A percentile compares a stretch with the other conserved stretches of the same genome.
Evolutionary conservation across 768 basidiomycete species (phyloP).

Genomic region (Mycena indigotica): DNA sequence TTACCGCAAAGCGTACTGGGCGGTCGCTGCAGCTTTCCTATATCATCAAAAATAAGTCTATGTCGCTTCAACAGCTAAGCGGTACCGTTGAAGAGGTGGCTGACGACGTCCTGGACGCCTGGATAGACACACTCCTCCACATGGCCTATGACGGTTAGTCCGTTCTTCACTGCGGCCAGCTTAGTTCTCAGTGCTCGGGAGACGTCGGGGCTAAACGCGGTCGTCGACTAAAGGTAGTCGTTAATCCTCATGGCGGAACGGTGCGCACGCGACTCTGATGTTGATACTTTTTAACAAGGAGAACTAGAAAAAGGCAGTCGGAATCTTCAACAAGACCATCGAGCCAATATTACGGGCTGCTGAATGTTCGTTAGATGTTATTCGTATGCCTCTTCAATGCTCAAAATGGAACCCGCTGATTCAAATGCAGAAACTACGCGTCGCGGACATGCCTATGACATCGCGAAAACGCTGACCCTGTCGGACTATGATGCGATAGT

Average conservation of each 20-base stretch:
- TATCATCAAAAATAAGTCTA: slow-evolving; percentile 45
- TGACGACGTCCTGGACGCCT: slow-evolving; percentile 41
- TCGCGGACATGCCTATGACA: slow-evolving; percentile 64
- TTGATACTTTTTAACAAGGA: slow-evolving; percentile 3
- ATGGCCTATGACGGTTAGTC: slow-evolving; percentile 63
- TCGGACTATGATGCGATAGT: slow-evolving; percentile 68
- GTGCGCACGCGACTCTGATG: slow-evolving; percentile 42
- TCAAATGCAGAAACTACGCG: slow-evolving; percentile 59
- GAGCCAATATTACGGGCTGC: slow-evolving; percentile 76
- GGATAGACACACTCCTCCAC: slow-evolving; percentile 57
- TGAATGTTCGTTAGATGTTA: slow-evolving; percentile 60
- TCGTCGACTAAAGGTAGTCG: slow-evolving; percentile 63
- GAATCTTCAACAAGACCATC: slow-evolving; percentile 57
- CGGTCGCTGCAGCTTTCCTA: slow-evolving; percentile 51
- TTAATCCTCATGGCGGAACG: slow-evolving; percentile 82
- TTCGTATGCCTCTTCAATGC: slow-evolving; percentile 52
- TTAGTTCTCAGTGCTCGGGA: slow-evolving; percentile 9
- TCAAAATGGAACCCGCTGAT: not conserved
- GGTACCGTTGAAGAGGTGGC: slow-evolving; percentile 44
- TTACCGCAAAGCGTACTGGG: slow-evolving; percentile 48
- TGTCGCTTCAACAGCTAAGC: slow-evolving; percentile 44
- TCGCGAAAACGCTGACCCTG: slow-evolving; percentile 58
- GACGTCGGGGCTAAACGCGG: slow-evolving; percentile 54
- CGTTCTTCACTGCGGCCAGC: slow-evolving; percentile 2
- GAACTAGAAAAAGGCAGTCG: slow-evolving; percentile 60